A percentile compares a stretch with the other conserved stretches of the same genome.
These are phyloP conservation scores for Achaetomiella virescens DNA, from an alignment of 495 filamentous ascomycete species.

Conservation along the genomic window DNA sequence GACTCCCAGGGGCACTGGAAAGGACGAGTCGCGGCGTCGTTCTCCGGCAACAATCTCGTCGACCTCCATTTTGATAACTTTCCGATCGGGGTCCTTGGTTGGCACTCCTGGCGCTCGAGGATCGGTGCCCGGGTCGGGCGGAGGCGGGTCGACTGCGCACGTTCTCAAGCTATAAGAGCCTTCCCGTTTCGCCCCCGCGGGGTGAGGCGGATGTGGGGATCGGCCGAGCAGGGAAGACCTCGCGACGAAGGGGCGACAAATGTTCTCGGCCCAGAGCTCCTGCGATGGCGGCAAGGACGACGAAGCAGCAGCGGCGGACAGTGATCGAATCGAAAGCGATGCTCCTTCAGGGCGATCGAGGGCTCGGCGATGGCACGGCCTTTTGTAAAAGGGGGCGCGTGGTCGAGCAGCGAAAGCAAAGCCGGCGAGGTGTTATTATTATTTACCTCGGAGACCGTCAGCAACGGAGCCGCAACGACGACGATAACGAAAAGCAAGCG, in stretches of 20 bases:
- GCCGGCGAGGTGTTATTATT: too few species aligned
- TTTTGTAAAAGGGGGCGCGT: not conserved
- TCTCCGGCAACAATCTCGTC: constrained; percentile 49
- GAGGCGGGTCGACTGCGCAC: constrained; percentile 24
- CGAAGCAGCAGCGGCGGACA: constrained; percentile 9
- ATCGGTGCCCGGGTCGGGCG: constrained; percentile 21
- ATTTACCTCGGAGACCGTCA: constrained; percentile 6
- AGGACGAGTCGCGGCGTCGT: constrained; percentile 41
- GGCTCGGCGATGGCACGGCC: not conserved
- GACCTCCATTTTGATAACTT: constrained; percentile 42
- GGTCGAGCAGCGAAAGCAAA: not conserved
- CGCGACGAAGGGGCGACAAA: not conserved
- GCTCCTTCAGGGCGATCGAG: not conserved
- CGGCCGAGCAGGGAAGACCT: constrained; percentile 4
- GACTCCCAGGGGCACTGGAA: constrained; percentile 49
- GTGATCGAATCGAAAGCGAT: constrained; percentile 7
- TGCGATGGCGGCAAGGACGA: not conserved
- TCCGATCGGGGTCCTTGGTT: constrained; percentile 16
- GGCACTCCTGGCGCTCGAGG: constrained; percentile 5
- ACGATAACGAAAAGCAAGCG: too few species aligned
- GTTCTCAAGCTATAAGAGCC: constrained; percentile 33
- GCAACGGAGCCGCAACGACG: not conserved
- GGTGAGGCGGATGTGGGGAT: constrained; percentile 25
- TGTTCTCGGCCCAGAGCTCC: too few species aligned
- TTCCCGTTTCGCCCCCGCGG: constrained; percentile 14